Conservation (phyloP, 1,284 basidiomycete genomes). For the Stereum hirsutum region DNA sequence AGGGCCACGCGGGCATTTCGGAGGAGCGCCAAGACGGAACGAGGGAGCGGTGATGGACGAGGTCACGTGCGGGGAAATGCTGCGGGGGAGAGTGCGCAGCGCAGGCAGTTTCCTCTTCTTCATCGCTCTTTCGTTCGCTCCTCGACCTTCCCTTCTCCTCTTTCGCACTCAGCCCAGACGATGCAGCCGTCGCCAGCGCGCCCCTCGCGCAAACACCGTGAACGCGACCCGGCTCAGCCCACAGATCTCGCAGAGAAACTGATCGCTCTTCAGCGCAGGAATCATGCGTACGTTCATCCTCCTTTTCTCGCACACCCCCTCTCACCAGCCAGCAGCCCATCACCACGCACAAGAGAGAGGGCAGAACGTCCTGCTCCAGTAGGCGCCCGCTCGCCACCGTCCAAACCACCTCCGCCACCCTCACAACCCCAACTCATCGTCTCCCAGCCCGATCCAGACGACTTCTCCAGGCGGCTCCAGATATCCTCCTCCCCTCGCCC, state of each 20-base stretch:
- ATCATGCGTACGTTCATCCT: conserved; percentile 41
- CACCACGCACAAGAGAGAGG: conserved; percentile 37
- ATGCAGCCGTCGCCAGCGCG: conserved; percentile 1
- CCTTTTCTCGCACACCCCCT: not conserved
- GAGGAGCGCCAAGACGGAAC: not conserved
- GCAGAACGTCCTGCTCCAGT: conserved; percentile 27
- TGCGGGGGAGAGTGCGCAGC: conserved; percentile 8
- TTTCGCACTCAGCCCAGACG: conserved; percentile 9
- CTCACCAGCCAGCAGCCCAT: conserved; percentile 27
- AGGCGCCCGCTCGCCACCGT: conserved; percentile 19
- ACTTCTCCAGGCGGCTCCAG: conserved; percentile 60
- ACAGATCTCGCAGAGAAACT: conserved; percentile 64
- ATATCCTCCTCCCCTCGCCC: conserved; percentile 42
- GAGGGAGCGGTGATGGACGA: conserved; percentile 4
- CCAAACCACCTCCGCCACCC: conserved; percentile 17
- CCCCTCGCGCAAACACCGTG: conserved; percentile 23
- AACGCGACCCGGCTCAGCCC: conserved; percentile 32
- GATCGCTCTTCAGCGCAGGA: conserved; percentile 53
- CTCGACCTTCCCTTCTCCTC: conserved; percentile 8
- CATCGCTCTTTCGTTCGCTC: conserved; percentile 8
- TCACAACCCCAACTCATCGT: conserved; percentile 15
- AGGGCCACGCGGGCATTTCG: not conserved
- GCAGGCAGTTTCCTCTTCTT: conserved; percentile 12
- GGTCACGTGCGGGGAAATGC: not conserved
- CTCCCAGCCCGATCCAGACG: conserved; percentile 42